A percentile compares a stretch with the other conserved stretches of the same genome.
Conservation (phyloP, 1,284 basidiomycete genomes). For the Tylopilus microsporus region DNA sequence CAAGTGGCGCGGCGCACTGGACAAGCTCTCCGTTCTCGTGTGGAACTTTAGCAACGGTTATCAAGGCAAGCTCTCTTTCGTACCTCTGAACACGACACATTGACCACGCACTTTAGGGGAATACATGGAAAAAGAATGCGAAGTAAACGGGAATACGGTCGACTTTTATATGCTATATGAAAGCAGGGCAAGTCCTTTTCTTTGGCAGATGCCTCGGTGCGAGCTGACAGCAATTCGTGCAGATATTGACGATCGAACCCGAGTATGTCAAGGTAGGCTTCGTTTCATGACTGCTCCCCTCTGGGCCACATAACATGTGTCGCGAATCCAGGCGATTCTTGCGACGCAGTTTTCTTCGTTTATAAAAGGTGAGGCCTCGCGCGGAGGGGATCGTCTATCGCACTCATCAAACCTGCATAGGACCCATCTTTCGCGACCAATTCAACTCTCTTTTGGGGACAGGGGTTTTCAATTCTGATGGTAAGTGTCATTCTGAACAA, state of each 20-base stretch:
- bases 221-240: neutral
- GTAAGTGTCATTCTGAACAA: slow-evolving; percentile 26
- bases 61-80: slow-evolving; percentile 21
- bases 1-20: slow-evolving; percentile 31
- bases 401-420: slow-evolving; percentile 13
- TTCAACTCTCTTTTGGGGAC: slow-evolving; percentile 42
- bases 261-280: slow-evolving; percentile 38
- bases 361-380: slow-evolving; percentile 35
- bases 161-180: slow-evolving; percentile 32
- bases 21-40: slow-evolving; percentile 26
- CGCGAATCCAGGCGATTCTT: slow-evolving; percentile 30
- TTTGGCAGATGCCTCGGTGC: no score
- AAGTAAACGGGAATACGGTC: slow-evolving; percentile 30
- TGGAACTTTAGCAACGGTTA: slow-evolving; percentile 32
- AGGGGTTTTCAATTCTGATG: slow-evolving; percentile 61
- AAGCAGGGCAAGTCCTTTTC: slow-evolving; percentile 25
- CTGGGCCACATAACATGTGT: neutral
- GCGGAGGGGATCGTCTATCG: neutral
- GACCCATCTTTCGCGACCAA: slow-evolving; percentile 24
- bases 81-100: no score
- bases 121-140: slow-evolving; percentile 13
- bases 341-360: slow-evolving; percentile 39
- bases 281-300: neutral
- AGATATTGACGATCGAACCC: slow-evolving; percentile 38
- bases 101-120: slow-evolving; percentile 24